Conservation (phyloP, 331 rosid species). For the Rosa hybrid region DNA sequence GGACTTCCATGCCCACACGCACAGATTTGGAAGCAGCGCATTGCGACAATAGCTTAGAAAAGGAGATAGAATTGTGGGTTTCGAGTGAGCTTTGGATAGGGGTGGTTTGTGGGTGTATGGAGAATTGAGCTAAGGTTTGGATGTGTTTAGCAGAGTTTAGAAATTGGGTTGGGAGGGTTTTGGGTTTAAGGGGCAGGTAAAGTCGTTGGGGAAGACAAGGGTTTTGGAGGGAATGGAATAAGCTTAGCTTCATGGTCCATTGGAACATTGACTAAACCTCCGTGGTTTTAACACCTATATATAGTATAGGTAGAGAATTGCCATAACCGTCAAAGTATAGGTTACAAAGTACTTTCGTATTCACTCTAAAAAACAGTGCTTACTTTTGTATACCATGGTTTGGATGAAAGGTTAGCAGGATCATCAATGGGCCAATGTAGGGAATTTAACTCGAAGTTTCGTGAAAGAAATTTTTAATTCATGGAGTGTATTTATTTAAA, state of each 20-base stretch:
- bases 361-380: too few species aligned
- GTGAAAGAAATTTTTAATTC: too few species aligned
- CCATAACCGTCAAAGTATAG: neutral
- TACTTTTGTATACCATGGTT: neutral
- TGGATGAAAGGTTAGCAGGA: too few species aligned
- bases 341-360: neutral
- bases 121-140: slow-evolving; percentile 22
- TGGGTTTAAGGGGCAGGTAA: slow-evolving; percentile 32
- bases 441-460: too few species aligned
- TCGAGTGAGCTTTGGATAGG: slow-evolving; percentile 15
- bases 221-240: slow-evolving; percentile 33
- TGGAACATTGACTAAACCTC: slow-evolving; percentile 12
- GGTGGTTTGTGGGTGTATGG: slow-evolving; percentile 19
- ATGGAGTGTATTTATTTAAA: too few species aligned
- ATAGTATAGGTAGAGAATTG: too few species aligned
- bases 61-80: slow-evolving; percentile 20
- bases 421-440: too few species aligned
- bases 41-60: slow-evolving; percentile 51
- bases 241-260: slow-evolving; percentile 33
- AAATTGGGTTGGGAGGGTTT: slow-evolving; percentile 16
- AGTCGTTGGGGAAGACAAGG: slow-evolving; percentile 26
- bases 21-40: slow-evolving; percentile 58
- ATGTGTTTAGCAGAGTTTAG: slow-evolving; percentile 15
- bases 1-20: slow-evolving; percentile 53
- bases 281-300: neutral